Evolutionary conservation across 257 asterid genomes (phyloP), one percentile per base, ranked within the genome.

Genomic region (Cinchona pubescens): DNA sequence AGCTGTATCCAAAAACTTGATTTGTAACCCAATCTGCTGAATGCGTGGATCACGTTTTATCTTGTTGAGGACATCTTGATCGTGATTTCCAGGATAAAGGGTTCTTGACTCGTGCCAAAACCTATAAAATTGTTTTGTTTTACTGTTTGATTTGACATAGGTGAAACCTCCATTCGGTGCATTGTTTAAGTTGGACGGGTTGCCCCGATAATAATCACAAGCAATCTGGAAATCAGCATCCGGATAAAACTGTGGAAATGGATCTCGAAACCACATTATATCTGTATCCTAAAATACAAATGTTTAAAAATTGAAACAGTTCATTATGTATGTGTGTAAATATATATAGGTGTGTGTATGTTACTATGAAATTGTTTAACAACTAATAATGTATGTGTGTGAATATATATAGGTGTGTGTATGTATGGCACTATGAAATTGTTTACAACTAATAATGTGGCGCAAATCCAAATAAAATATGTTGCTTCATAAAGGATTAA

Each of bases 201-300:
- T 61, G 45, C 18, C 67, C 82, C 78, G 37, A 63, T 83, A 90
- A 67, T 77, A 84, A 35, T 90, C 96, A 30, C 96, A 89, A 0
- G 94, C 85, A 6, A 87, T 84, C 71, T 90, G 92, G 69, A 90
- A 85, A 67, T 90, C 92, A 0, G 84, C 85, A 1, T 87, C 86
- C 0, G 83, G 48, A 45, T 87, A 75, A 67, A 91, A 89, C 59
- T 73, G 83, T 46, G 29, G n/a, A 34, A 91, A 85, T 53, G 96
- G 96, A 70, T 87, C 70, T 46, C 95, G 78, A 30, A 89, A 69
- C 95, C 96, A 91, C 88, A 91, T 75, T 29, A 91, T 80, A 63
- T 91, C 96, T 1, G 87, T 90, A 80, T 91, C 93, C 95, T 91
- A 63, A 27, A 35, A 29, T 43, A 1, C 42, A 19, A 38, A 55